phyloP scores from a whole-genome alignment of 768 basidiomycete genomes.

The Hygrophorus russula region DNA sequence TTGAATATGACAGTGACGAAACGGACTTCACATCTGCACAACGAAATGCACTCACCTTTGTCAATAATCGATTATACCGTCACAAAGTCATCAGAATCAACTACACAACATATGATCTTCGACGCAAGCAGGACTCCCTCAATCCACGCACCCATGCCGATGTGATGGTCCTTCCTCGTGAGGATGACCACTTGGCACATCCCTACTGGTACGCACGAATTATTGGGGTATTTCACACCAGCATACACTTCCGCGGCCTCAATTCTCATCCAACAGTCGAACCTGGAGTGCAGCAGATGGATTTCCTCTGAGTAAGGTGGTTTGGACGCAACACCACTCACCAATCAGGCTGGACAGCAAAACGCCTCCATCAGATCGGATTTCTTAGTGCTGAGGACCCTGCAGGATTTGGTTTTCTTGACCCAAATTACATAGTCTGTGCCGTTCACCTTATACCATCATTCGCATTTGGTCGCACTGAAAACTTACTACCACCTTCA shows the following conservation, averaged over 20 bases:
- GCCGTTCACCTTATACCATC: constrained; percentile 16
- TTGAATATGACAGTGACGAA: constrained; percentile 10
- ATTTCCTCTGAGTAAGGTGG: constrained; percentile 33
- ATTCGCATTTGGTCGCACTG: constrained; percentile 10
- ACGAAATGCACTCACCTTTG: constrained; percentile 8
- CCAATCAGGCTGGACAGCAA: constrained; percentile 15
- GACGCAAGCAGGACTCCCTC: constrained; percentile 24
- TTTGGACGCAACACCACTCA: constrained; percentile 17
- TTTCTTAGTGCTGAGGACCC: constrained; percentile 11
- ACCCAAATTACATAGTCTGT: constrained; percentile 14
- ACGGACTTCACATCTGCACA: constrained; percentile 9
- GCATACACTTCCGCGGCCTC: constrained; percentile 11
- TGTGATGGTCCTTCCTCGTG: constrained; percentile 5
- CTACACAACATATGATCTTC: constrained; percentile 17
- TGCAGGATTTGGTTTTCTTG: constrained; percentile 17
- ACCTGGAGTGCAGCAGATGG: constrained; percentile 13
- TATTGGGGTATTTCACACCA: constrained; percentile 19
- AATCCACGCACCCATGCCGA: constrained; percentile 13
- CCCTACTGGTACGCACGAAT: constrained; percentile 13
- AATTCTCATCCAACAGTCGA: constrained; percentile 1
- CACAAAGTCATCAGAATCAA: constrained; percentile 21
- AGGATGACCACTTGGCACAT: constrained; percentile 8
- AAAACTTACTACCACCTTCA: not conserved
- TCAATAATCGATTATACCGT: constrained; percentile 16
- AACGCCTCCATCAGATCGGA: constrained; percentile 13